phyloP scores from a whole-genome alignment of 257 asterid species.

The Fraxinus americana region DNA sequence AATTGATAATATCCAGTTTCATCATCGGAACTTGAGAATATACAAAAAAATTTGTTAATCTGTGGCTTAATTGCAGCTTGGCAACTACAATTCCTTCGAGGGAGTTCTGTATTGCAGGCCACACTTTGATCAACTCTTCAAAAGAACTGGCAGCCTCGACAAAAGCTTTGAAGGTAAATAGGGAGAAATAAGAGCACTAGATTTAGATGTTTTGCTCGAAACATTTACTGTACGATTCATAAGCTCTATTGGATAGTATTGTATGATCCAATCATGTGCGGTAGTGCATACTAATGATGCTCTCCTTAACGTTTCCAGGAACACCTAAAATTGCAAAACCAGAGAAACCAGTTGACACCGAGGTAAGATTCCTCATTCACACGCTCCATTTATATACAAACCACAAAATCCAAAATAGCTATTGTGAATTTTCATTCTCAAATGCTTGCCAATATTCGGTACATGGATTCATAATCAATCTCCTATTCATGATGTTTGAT shows the following conservation, averaged over 20 bases:
- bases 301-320: conserved; percentile 43
- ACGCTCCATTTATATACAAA: neutral
- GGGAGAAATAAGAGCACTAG: neutral
- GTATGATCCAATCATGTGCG: too few relatives aligned
- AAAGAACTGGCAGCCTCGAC: conserved; percentile 92
- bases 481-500: conserved; percentile 13
- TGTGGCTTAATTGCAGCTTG: conserved; percentile 52
- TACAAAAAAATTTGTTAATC: neutral
- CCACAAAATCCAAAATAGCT: neutral
- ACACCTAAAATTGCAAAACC: conserved; percentile 91
- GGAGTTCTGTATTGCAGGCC: conserved; percentile 99
- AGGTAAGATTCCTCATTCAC: conserved; percentile 43
- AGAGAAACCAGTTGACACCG: conserved; percentile 60
- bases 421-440: neutral
- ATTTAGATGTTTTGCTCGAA: neutral
- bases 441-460: neutral
- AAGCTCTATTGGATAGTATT: neutral
- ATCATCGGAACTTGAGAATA: neutral
- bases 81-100: conserved; percentile 93
- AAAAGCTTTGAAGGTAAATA: conserved; percentile 90
- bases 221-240: neutral
- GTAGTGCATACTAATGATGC: neutral
- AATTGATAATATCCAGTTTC: neutral
- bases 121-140: conserved; percentile 97
- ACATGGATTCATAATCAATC: neutral